These are phyloP conservation scores for Yamadazyma aaseri DNA, from an alignment of 1,139 yeast genomes.

Conservation along the genomic window DNA sequence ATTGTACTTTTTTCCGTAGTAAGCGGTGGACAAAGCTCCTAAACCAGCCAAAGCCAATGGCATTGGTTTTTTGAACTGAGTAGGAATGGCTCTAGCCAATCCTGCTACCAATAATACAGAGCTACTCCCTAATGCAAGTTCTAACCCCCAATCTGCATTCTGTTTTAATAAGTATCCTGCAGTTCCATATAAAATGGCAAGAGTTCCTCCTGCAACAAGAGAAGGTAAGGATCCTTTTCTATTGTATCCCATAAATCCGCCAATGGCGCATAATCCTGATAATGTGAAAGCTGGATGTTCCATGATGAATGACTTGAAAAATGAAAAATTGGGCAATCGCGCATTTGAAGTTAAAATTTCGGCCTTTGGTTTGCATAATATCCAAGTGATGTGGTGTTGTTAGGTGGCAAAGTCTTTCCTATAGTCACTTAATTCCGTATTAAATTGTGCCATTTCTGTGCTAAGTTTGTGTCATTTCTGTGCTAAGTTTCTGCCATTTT, in stretches of 20 bases:
- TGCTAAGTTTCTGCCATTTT: no score
- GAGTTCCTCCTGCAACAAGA: conserved; percentile 69
- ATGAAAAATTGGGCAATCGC: background rate
- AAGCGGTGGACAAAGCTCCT: conserved; percentile 65
- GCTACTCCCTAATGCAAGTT: conserved; percentile 74
- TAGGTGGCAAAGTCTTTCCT: no score
- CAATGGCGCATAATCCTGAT: conserved; percentile 70
- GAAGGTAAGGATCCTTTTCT: conserved; percentile 81
- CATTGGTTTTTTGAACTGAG: conserved; percentile 65
- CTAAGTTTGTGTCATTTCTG: no score
- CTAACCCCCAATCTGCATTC: conserved; percentile 79
- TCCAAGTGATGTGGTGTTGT: no score
- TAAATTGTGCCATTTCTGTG: no score
- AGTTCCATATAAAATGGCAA: conserved; percentile 67
- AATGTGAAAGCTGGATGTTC: conserved; percentile 81
- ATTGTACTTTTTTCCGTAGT: conserved; percentile 69
- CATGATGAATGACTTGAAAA: no score
- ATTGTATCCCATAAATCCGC: conserved; percentile 70
- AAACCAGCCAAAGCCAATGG: conserved; percentile 65
- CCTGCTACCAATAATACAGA: conserved; percentile 67
- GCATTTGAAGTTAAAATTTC: no score
- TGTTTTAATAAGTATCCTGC: conserved; percentile 76
- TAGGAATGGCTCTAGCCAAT: conserved; percentile 60
- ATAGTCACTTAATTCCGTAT: no score
- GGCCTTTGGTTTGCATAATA: no score